Evolutionary conservation across 1,139 yeast species (phyloP).

Genomic region (Starmera stellimalicola): DNA sequence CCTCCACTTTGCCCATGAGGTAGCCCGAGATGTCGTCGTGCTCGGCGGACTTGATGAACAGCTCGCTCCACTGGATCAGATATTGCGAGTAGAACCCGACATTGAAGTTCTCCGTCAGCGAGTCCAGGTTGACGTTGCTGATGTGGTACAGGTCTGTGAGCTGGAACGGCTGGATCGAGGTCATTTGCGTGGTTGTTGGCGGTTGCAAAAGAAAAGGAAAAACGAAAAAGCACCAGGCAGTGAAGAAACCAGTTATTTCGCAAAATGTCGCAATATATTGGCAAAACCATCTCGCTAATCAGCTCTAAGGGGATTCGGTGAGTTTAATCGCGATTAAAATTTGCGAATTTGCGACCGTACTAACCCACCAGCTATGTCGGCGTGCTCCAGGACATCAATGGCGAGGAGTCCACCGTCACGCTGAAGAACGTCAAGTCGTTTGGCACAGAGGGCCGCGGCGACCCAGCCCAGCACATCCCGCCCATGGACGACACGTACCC

Average conservation of each 20-base stretch:
- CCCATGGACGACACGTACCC: constrained; percentile 71
- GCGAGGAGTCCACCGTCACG: constrained; percentile 87
- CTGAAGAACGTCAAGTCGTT: constrained; percentile 72
- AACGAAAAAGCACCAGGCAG: not conserved
- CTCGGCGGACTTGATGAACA: constrained; percentile 70
- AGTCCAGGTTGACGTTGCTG: constrained; percentile 75
- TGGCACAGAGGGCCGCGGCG: constrained; percentile 90
- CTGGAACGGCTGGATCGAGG: constrained; percentile 75
- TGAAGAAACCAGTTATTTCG: not conserved
- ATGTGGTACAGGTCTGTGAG: constrained; percentile 71
- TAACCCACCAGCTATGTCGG: constrained; percentile 91
- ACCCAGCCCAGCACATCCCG: constrained; percentile 61
- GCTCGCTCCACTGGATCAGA: constrained; percentile 76
- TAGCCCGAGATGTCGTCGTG: constrained; percentile 45
- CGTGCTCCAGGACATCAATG: constrained; percentile 73
- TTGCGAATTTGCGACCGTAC: too few relatives aligned
- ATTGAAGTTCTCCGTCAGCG: constrained; percentile 84
- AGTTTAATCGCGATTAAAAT: too few relatives aligned
- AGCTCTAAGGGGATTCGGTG: constrained; percentile 75
- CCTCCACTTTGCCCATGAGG: constrained; percentile 97
- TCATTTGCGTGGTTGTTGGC: constrained; percentile 34
- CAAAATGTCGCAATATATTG: constrained; percentile 77
- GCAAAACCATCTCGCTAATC: constrained; percentile 83
- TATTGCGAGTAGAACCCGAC: constrained; percentile 79
- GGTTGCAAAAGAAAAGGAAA: not conserved